Percentiles rank a stretch among this genome's conserved stretches.
Conservation (phyloP, 2,329 filamentous ascomycete species). For the Calonectria crousiana region DNA sequence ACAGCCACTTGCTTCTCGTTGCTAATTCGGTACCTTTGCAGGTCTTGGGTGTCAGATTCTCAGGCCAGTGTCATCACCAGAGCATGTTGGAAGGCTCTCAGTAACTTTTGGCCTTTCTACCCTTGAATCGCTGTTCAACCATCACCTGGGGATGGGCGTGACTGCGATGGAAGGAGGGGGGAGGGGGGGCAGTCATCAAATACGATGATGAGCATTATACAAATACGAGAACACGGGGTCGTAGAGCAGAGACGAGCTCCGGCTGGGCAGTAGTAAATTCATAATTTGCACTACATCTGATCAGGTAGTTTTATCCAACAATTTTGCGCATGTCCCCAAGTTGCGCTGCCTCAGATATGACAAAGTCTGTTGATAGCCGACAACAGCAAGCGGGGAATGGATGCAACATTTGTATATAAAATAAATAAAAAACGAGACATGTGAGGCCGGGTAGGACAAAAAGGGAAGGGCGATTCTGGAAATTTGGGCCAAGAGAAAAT, state of each 20-base stretch:
- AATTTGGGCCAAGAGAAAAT: too few species aligned
- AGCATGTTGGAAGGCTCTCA: neutral
- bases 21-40: neutral
- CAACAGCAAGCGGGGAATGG: too few species aligned
- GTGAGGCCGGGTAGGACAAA: too few species aligned
- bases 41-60: neutral
- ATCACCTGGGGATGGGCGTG: neutral
- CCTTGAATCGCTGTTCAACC: neutral
- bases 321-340: neutral
- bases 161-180: neutral
- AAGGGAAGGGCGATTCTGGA: too few species aligned
- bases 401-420: too few species aligned
- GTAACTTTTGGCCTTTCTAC: neutral
- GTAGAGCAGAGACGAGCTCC: neutral
- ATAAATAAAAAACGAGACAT: too few species aligned
- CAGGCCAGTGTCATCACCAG: neutral
- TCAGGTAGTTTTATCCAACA: neutral
- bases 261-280: too few species aligned
- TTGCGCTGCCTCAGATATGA: neutral
- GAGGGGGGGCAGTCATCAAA: neutral
- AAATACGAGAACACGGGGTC: neutral
- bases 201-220: neutral
- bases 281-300: neutral
- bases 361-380: neutral
- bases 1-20: neutral